These are phyloP conservation scores for Candida anglica DNA, from an alignment of 805 yeast species.

Conservation along the genomic window DNA sequence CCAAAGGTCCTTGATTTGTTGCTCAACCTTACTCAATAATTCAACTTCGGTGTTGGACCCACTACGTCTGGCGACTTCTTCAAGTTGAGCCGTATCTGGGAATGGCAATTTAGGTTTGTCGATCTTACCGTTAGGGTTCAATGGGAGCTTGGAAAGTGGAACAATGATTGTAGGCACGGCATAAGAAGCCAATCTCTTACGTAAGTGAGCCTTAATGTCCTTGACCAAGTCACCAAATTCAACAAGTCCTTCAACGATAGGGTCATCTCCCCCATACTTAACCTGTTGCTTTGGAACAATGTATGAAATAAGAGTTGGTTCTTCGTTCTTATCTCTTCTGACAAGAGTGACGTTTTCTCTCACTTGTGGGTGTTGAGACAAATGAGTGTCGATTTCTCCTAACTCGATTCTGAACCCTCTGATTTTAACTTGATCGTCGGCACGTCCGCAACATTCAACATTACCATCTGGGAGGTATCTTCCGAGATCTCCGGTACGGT, in stretches of 20 bases:
- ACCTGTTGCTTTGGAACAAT: conserved; percentile 70
- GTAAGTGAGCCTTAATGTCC: conserved; percentile 76
- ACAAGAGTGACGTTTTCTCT: conserved; percentile 93
- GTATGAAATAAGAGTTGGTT: conserved; percentile 85
- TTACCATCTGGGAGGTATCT: conserved; percentile 96
- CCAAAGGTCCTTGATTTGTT: conserved; percentile 79
- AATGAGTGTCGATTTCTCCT: conserved; percentile 97
- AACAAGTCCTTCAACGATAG: conserved; percentile 75
- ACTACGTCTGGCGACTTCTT: conserved; percentile 54
- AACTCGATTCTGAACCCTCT: conserved; percentile 98
- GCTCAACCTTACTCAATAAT: conserved; percentile 59
- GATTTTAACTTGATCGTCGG: conserved; percentile 97
- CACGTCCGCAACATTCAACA: conserved; percentile 97
- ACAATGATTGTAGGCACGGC: conserved; percentile 92
- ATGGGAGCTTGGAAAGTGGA: conserved; percentile 79
- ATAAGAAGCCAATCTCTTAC: conserved; percentile 85
- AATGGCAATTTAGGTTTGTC: conserved; percentile 96
- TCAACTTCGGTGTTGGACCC: conserved; percentile 20
- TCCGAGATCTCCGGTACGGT: conserved; percentile 97
- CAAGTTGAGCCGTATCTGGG: conserved; percentile 86
- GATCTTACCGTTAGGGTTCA: conserved; percentile 97
- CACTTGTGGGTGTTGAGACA: conserved; percentile 88
- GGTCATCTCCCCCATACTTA: conserved; percentile 47
- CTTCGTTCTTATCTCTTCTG: conserved; percentile 87
- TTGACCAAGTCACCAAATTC: conserved; percentile 72